Evolutionary conservation across 202 grass and related monocot species (phyloP).

Genomic region (Panicum virgatum): DNA sequence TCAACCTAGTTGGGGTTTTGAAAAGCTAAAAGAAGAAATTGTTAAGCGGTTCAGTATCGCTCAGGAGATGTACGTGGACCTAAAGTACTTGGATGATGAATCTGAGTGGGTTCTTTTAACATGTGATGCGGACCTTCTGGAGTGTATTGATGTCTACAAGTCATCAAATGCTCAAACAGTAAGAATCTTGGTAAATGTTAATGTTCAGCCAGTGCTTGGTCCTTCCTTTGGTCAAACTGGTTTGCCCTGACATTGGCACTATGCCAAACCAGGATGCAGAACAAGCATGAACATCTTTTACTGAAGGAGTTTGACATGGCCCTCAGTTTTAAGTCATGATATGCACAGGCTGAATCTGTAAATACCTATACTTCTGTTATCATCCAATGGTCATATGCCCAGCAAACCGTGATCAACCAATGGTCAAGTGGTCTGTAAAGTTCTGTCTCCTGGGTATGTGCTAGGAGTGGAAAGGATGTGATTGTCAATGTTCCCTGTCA

Average conservation of each 20-base stretch:
- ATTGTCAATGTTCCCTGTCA: constrained; percentile 18
- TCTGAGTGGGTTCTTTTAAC: constrained; percentile 93
- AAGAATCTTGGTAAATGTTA: constrained; percentile 62
- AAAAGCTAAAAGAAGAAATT: constrained; percentile 79
- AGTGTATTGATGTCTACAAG: constrained; percentile 84
- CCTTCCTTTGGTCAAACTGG: constrained; percentile 43
- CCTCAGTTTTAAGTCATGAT: constrained; percentile 22
- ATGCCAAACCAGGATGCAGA: constrained; percentile 17
- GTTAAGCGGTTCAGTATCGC: constrained; percentile 61
- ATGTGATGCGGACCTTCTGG: constrained; percentile 82
- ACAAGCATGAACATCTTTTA: constrained; percentile 8
- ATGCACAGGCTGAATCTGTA: constrained; percentile 36
- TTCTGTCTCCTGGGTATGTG: constrained; percentile 2
- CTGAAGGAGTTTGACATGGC: background rate
- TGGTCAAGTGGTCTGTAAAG: constrained; percentile 5
- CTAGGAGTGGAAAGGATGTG: background rate
- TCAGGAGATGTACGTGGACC: constrained; percentile 40
- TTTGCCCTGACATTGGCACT: constrained; percentile 41
- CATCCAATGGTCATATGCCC: constrained; percentile 16
- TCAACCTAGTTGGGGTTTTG: constrained; percentile 60
- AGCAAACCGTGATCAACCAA: background rate
- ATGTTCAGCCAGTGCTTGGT: constrained; percentile 32
- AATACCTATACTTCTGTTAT: constrained; percentile 39
- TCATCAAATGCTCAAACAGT: constrained; percentile 66
- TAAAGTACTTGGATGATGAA: constrained; percentile 94